Base-by-base conservation (phyloP, 129 eudicot species). In the Chrysanthemum makinoi region DNA sequence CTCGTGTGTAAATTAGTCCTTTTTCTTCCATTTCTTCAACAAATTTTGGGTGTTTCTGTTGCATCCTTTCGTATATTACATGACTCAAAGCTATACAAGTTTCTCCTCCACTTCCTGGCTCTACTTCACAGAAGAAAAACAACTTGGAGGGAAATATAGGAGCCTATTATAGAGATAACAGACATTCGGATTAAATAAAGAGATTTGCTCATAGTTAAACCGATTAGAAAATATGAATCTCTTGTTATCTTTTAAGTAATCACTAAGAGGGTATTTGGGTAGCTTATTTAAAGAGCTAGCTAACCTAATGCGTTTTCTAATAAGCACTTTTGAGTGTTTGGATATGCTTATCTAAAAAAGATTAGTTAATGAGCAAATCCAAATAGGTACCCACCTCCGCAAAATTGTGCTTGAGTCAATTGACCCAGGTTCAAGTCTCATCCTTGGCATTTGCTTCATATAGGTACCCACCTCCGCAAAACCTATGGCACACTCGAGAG, bases 41-140 rank as follows among this genome's bases (percentile, higher is more conserved):
- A 6, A 79, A 67, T 16, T 79, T 69, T n/a, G 75, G 75, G 53
- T 79, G 74, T 7, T 79, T 79, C 33, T 79, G 51, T 2, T 73
- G 79, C 88, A 85, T 83, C 71, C 67, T 83, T 52, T 87, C 87
- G 19, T 87, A 90, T 51, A 90, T 72, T 17, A 86, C 57, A 74
- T 90, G 94, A 62, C 94, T 85, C 3, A 83, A 81, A 66, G 85
- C 88, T 48, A 79, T 79, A 73, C 79, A 69, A 12, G 83, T 79
- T 73, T 79, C 83, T 33, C 79, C 83, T 18, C 83, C 79, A 12
- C 69, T 73, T 58, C 73, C 70, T 16, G 75, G 83, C 62, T 73
- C 59, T 39, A 66, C 47, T 50, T 74, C 78, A 43, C 83, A 79
- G 58, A 73, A 73, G 79, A 79, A 79, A 39, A 79, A 73, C 75